Conservation (phyloP, 345 rosid genomes). For the Syzygium grande region DNA sequence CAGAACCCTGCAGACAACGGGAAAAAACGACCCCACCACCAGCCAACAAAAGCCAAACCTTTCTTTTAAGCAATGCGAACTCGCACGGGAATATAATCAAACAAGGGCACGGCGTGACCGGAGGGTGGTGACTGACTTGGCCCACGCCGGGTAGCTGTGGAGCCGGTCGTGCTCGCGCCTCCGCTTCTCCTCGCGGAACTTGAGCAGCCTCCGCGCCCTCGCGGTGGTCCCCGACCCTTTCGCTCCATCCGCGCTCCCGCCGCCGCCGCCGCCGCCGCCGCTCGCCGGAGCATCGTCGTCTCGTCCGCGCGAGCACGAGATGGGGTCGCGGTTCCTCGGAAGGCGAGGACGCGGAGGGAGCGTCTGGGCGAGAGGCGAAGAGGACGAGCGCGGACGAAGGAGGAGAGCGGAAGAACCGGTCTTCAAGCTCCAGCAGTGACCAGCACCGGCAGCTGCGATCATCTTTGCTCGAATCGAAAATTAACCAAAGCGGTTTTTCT, state of each 20-base stretch:
- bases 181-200: conserved; percentile 79
- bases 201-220: conserved; percentile 72
- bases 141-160: conserved; percentile 82
- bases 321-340: background rate
- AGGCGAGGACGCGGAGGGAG: background rate
- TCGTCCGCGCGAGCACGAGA: background rate
- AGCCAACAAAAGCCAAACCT: background rate
- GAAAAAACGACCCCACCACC: background rate
- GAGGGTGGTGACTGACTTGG: conserved; percentile 28
- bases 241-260: background rate
- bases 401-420: background rate
- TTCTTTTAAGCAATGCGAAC: background rate
- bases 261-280: background rate
- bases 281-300: background rate
- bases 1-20: conserved; percentile 33
- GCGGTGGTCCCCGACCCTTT: conserved; percentile 85
- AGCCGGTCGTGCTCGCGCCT: conserved; percentile 72
- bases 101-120: background rate
- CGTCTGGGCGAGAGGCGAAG: background rate
- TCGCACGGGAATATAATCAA: conserved; percentile 16
- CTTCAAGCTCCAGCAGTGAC: background rate
- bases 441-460: background rate
- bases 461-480: background rate
- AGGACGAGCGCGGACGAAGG: background rate
- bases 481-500: background rate